These are phyloP conservation scores for Penicillium sp. DNA, from an alignment of 2,329 filamentous ascomycete genomes.

Conservation along the genomic window DNA sequence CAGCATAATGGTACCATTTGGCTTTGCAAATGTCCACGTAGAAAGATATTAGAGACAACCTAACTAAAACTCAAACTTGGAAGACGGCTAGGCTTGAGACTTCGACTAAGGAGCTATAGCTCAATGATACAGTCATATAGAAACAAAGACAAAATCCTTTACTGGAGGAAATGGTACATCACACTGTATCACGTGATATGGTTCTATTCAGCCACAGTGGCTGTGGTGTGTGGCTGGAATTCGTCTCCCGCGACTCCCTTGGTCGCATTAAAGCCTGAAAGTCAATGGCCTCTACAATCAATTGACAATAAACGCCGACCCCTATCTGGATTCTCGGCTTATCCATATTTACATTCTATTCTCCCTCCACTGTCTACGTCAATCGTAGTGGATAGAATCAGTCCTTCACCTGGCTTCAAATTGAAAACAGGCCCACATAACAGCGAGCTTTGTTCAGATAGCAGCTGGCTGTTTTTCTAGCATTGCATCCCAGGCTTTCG, in stretches of 20 bases:
- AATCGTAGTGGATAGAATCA: background rate
- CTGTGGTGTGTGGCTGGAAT: constrained; percentile 6
- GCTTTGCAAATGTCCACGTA: too few relatives aligned
- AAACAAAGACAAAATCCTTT: background rate
- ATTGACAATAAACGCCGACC: background rate
- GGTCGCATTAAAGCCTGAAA: background rate
- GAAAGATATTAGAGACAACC: too few relatives aligned
- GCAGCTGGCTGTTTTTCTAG: background rate
- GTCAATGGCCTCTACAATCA: background rate
- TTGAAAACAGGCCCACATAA: background rate
- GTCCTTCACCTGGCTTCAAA: background rate
- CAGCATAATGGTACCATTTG: too few relatives aligned
- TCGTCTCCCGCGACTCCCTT: constrained; percentile 5
- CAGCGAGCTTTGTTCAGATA: background rate
- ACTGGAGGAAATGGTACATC: background rate
- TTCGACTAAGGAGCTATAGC: too few relatives aligned
- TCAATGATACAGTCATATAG: too few relatives aligned
- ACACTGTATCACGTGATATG: background rate
- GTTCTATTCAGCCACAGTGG: constrained; percentile 1
- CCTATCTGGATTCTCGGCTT: background rate
- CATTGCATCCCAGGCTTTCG: background rate
- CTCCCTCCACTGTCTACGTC: background rate
- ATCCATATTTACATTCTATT: background rate
- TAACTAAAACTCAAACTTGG: too few relatives aligned
- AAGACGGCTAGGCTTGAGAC: too few relatives aligned